These are phyloP conservation scores for Solanum megistacrolobum DNA, from an alignment of 257 asterid species.

Conservation along the genomic window DNA sequence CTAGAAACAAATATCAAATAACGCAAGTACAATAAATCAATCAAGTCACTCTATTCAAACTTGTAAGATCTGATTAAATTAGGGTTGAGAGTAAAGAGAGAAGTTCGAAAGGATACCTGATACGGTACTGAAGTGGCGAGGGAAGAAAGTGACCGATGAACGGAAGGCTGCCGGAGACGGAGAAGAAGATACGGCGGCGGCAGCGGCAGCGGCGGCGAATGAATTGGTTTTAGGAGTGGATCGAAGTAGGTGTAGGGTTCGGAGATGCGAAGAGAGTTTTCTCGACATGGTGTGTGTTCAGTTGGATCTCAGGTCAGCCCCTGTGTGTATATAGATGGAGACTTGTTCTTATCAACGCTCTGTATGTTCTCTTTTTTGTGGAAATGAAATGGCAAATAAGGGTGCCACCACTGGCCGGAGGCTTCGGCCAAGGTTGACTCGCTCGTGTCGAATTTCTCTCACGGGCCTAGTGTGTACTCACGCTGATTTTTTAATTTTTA, in stretches of 20 bases:
- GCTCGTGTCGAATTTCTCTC: slow-evolving; percentile 3
- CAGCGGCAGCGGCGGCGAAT: slow-evolving; percentile 8
- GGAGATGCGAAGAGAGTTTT: slow-evolving; percentile 54
- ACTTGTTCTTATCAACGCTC: background rate
- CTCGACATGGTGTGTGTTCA: slow-evolving; percentile 55
- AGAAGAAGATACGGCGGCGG: background rate
- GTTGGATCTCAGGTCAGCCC: slow-evolving; percentile 54
- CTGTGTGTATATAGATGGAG: background rate
- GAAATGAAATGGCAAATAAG: background rate
- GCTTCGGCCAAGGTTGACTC: slow-evolving; percentile 13
- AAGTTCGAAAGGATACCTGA: slow-evolving; percentile 32
- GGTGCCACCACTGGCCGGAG: background rate
- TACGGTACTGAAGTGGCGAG: slow-evolving; percentile 41
- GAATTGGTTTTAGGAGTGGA: slow-evolving; percentile 33
- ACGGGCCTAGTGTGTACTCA: background rate
- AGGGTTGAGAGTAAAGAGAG: slow-evolving; percentile 8
- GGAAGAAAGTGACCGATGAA: slow-evolving; percentile 24
- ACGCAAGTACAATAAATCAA: background rate
- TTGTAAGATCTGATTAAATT: slow-evolving; percentile 3
- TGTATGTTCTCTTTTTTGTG: background rate
- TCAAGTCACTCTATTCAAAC: background rate
- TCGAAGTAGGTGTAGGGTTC: slow-evolving; percentile 36
- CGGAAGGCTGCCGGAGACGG: slow-evolving; percentile 25
- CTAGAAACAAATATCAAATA: background rate
- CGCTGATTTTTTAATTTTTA: background rate